Conservation (phyloP, 208 protist species). For the Trypanosoma brucei region DNA sequence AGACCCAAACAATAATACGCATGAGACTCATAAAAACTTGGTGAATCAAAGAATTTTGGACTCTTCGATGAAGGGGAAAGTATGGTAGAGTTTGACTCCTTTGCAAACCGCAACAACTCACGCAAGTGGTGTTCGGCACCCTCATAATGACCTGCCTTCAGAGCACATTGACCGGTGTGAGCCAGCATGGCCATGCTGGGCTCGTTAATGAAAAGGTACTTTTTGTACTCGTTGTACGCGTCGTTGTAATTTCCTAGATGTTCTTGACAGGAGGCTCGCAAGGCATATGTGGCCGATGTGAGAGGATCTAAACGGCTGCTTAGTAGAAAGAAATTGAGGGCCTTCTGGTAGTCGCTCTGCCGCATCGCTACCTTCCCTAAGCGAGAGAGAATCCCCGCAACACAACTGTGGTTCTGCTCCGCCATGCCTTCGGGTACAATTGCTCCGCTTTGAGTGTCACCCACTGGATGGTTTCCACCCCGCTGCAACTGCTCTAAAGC, state of each 20-base stretch:
- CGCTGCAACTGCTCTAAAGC: conserved; percentile 70
- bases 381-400: conserved; percentile 47
- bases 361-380: conserved; percentile 60
- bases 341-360: conserved; percentile 40
- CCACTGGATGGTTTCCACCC: conserved; percentile 19
- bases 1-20: conserved; percentile 79
- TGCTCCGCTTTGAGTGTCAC: background rate
- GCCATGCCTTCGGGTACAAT: conserved; percentile 1
- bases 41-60: conserved; percentile 16
- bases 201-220: conserved; percentile 71
- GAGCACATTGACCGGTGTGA: conserved; percentile 79
- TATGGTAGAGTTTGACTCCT: background rate
- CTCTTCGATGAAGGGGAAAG: conserved; percentile 13
- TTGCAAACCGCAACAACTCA: conserved; percentile 38
- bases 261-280: conserved; percentile 80
- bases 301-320: conserved; percentile 64
- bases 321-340: conserved; percentile 53
- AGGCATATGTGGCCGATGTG: conserved; percentile 53
- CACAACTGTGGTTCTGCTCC: conserved; percentile 25
- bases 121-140: conserved; percentile 42
- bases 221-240: conserved; percentile 78
- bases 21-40: conserved; percentile 63
- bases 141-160: conserved; percentile 56
- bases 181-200: conserved; percentile 69
- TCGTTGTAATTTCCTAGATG: conserved; percentile 29